Percentiles rank a stretch among this genome's conserved stretches.
Evolutionary conservation across 352 stramenopile species (phyloP).

Genomic region (Pythium pyrilobum): DNA sequence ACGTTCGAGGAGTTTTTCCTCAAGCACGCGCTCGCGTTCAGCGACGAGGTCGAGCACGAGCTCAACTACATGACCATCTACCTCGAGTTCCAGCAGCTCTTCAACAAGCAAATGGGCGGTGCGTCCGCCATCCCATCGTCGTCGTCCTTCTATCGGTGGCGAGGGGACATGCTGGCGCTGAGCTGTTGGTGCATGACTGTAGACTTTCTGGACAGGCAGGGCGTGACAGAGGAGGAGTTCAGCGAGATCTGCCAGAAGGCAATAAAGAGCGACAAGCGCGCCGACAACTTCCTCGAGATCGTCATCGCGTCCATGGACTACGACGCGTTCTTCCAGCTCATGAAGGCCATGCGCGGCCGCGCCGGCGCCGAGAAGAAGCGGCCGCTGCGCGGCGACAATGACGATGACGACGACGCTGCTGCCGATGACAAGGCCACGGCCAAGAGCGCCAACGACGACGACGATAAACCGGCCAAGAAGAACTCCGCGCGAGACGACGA

Average conservation of each 20-base stretch:
- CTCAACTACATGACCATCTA: slow-evolving; percentile 76
- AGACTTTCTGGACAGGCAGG: slow-evolving; percentile 52
- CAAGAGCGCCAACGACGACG: neutral
- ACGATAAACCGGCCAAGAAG: slow-evolving; percentile 5
- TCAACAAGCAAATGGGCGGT: slow-evolving; percentile 66
- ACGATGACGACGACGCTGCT: slow-evolving; percentile 4
- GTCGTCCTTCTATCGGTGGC: no score
- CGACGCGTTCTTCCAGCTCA: slow-evolving; percentile 62
- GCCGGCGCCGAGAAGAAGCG: slow-evolving; percentile 38
- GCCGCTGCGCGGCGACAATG: neutral
- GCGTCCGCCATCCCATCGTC: no score
- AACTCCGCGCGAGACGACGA: neutral
- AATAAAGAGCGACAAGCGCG: slow-evolving; percentile 50
- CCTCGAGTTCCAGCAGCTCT: slow-evolving; percentile 63
- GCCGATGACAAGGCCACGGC: slow-evolving; percentile 2
- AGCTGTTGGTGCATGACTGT: neutral
- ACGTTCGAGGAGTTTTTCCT: slow-evolving; percentile 77
- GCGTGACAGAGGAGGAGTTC: slow-evolving; percentile 59
- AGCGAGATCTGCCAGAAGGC: slow-evolving; percentile 39
- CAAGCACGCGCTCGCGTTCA: slow-evolving; percentile 58
- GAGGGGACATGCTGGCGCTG: no score
- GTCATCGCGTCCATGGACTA: slow-evolving; percentile 80
- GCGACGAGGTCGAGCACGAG: slow-evolving; percentile 55
- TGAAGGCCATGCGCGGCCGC: slow-evolving; percentile 64
- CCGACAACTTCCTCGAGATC: slow-evolving; percentile 67